Evolutionary conservation across 495 filamentous ascomycete genomes (phyloP).

Genomic region (Lophium mytilinum): DNA sequence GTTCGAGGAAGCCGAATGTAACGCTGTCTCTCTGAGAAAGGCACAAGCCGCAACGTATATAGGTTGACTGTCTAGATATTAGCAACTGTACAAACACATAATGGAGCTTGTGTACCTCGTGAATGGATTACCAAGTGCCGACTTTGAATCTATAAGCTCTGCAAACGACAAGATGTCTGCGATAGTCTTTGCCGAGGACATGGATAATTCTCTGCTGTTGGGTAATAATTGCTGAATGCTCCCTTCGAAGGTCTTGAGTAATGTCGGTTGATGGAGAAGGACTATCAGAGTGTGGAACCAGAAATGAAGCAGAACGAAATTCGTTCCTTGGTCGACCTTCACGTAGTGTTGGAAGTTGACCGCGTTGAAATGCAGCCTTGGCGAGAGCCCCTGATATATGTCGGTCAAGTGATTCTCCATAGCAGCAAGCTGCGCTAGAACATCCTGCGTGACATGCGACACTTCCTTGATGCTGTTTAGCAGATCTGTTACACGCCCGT

Average conservation of each 20-base stretch:
- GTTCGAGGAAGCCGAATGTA: conserved; percentile 46
- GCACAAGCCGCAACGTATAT: conserved; percentile 86
- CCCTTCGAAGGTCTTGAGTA: conserved; percentile 68
- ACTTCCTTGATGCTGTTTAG: conserved; percentile 74
- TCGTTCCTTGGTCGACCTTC: conserved; percentile 66
- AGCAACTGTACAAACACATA: background rate
- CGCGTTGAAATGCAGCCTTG: conserved; percentile 67
- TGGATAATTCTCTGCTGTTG: conserved; percentile 71
- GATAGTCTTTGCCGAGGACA: conserved; percentile 84
- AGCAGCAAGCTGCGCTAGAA: conserved; percentile 53
- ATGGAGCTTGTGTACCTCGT: conserved; percentile 36
- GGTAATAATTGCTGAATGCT: conserved; percentile 60
- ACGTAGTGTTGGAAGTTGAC: conserved; percentile 56
- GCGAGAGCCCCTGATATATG: conserved; percentile 69
- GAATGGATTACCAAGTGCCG: conserved; percentile 77
- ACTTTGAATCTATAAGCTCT: conserved; percentile 68
- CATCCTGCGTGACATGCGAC: conserved; percentile 65
- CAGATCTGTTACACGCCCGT: conserved; percentile 71
- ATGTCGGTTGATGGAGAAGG: conserved; percentile 70
- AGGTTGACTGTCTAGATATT: conserved; percentile 52
- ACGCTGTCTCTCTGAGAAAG: conserved; percentile 68
- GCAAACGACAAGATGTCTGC: conserved; percentile 76
- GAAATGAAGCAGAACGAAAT: conserved; percentile 80
- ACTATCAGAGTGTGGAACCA: conserved; percentile 88
- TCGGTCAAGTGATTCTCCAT: conserved; percentile 72